Conservation (phyloP, 306 rosid genomes). For the Cucumis sativus region Cucumber_9930_V3 NC_026657.2:37485501-37486000, state of each 20-base stretch:
- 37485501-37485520: neutral
- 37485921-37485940: conserved; percentile 6
- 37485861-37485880: neutral
- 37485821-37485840: conserved; percentile 44
- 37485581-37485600: conserved; percentile 69
- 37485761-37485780: conserved; percentile 97
- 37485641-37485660: neutral
- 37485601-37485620: conserved; percentile 85
- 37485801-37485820: conserved; percentile 50
- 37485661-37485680: neutral
- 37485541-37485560: conserved; percentile 85
- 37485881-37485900: neutral
- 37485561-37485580: conserved; percentile 81
- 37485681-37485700: conserved; percentile 20
- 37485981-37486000: conserved; percentile 66
- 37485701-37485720: conserved; percentile 88
- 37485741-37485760: conserved; percentile 68
- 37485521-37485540: conserved; percentile 1
- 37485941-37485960: conserved; percentile 48
- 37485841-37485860: conserved; percentile 65
- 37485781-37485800: conserved; percentile 90
- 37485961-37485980: conserved; percentile 91
- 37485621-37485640: conserved; percentile 31
- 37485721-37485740: conserved; percentile 87
- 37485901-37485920: neutral